Conservation (phyloP, 345 rosid genomes). For the Excoecaria cochinchinensis region DNA sequence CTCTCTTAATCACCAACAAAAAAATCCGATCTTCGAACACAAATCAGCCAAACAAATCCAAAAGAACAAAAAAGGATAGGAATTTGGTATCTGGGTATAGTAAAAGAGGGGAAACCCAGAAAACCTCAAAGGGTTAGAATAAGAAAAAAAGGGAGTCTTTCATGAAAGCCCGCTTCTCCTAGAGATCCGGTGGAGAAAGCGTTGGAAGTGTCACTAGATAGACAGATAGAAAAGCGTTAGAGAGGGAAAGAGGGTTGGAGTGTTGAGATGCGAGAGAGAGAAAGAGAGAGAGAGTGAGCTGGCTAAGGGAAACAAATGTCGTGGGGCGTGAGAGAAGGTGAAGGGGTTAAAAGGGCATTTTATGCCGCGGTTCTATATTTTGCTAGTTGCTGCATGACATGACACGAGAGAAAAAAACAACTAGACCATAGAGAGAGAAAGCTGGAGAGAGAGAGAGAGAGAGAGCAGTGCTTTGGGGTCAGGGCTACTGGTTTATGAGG, state of each 20-base stretch:
- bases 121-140: constrained; percentile 2
- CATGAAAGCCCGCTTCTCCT: constrained; percentile 51
- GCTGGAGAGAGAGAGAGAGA: constrained; percentile 20
- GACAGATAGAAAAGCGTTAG: constrained; percentile 23
- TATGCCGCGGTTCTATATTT: neutral
- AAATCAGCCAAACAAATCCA: constrained; percentile 8
- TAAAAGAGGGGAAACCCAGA: constrained; percentile 36
- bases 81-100: constrained; percentile 40
- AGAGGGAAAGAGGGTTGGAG: constrained; percentile 25
- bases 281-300: constrained; percentile 46
- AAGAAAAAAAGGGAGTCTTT: constrained; percentile 14
- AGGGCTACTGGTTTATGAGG: constrained; percentile 31
- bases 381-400: constrained; percentile 50
- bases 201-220: constrained; percentile 25
- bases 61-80: constrained; percentile 17
- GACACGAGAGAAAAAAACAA: constrained; percentile 34
- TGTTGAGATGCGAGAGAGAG: constrained; percentile 17
- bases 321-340: constrained; percentile 24
- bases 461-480: constrained; percentile 14
- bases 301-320: constrained; percentile 42
- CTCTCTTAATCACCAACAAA: constrained; percentile 9
- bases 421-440: neutral
- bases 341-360: constrained; percentile 4
- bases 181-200: constrained; percentile 55
- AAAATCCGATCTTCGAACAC: constrained; percentile 18